A percentile compares a stretch with the other conserved stretches of the same genome.
Evolutionary conservation across 2,329 filamentous ascomycete species (phyloP).

Genomic region (Fusarium sublunatum): DNA sequence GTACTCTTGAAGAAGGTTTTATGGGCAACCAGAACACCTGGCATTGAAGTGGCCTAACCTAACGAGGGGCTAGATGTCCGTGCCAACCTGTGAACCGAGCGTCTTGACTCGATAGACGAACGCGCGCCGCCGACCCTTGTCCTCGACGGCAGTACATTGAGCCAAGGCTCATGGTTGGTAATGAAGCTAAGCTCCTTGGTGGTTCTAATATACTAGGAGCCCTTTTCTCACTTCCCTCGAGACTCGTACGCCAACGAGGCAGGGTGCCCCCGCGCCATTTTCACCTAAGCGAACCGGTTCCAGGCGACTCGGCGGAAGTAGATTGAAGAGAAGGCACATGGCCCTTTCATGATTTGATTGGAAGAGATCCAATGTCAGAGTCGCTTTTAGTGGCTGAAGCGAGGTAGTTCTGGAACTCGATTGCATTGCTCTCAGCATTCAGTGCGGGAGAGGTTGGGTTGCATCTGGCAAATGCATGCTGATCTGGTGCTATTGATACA

Average conservation of each 20-base stretch:
- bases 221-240: constrained; percentile 10
- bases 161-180: constrained; percentile 33
- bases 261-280: constrained; percentile 16
- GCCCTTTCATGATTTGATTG: constrained; percentile 8
- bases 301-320: constrained; percentile 10
- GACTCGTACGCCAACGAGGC: constrained; percentile 21
- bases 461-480: constrained; percentile 28
- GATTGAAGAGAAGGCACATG: constrained; percentile 11
- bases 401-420: constrained; percentile 1
- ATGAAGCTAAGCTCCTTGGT: constrained; percentile 17
- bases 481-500: constrained; percentile 27
- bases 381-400: constrained; percentile 18
- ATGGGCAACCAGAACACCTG: constrained; percentile 72
- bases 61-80: constrained; percentile 34
- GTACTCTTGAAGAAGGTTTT: constrained; percentile 92
- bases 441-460: constrained; percentile 3
- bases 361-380: constrained; percentile 18
- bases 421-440: constrained; percentile 4
- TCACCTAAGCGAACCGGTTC: constrained; percentile 5
- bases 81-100: constrained; percentile 31
- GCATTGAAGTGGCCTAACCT: constrained; percentile 66
- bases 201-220: constrained; percentile 25
- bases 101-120: constrained; percentile 19
- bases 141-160: constrained; percentile 23
- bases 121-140: constrained; percentile 10